Evolutionary conservation across 2,329 filamentous ascomycete genomes (phyloP), one percentile per base, ranked within the genome.

Genomic region (Leptographium galeiforme): DNA sequence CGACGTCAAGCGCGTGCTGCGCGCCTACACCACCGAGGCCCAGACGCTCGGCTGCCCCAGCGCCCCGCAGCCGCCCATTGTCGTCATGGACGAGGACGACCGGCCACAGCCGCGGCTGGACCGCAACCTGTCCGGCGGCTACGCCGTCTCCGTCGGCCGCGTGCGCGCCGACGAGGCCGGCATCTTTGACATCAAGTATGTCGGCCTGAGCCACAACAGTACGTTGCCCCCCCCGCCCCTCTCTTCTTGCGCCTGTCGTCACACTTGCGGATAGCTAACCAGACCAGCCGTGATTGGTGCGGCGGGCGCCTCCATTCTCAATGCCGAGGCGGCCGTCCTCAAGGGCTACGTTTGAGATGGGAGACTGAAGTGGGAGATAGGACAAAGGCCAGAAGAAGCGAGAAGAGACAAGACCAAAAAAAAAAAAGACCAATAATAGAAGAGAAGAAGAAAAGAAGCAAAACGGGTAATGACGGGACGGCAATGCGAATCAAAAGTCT

Each of bases 101-200:
- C 76, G 93, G 53, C 93, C 93, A 46, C 93, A 97, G 72, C 93
- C 93, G 18, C 77, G 93, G 60, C 74, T 97, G 48, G 93, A 97
- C 67, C 81, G 91, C 55, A 86, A 97, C 60, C 79, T 90, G 32
- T 83, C 87, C 56, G 78, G 81, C 51, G 91, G 93, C 0, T 97
- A 96, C 66, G 87, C 90, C 4, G 88, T 96, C 41, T 93, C 86
- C 62, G 90, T 97, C 19, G 91, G 91, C 8, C 79, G 91, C 32
- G 79, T 96, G 33, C 75, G 93, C 48, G 84, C 91, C 67, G 90
- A 95, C 62, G 85, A 88, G 61, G 86, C 84, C 58, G 88, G 87
- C 19, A 85, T 95, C 59, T 96, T 96, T 63, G 93, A 97, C 65
- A 79, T 97, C 66, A 90, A 94, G 68, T 97, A 97, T 68, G 90